Percentiles rank a stretch among this genome's conserved stretches.
phyloP scores from a whole-genome alignment of 441 rosid genomes.

The Oxalis stricta region DNA sequence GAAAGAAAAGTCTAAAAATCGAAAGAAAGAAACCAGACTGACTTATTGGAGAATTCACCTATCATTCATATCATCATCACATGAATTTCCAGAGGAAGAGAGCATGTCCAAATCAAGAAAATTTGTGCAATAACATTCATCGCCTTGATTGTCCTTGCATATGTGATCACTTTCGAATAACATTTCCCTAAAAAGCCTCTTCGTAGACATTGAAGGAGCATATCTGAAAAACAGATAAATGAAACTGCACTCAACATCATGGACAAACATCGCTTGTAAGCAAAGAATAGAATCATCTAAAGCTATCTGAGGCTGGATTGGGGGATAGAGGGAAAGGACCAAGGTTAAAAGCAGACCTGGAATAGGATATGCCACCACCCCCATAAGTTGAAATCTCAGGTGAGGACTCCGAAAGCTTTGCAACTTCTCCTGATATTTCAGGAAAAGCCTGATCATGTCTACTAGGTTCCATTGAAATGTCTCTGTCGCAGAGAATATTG shows the following conservation, averaged over 20 bases:
- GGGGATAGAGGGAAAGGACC: too few relatives aligned
- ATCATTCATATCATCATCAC: constrained; percentile 64
- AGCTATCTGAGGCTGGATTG: too few relatives aligned
- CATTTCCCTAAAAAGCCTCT: constrained; percentile 28
- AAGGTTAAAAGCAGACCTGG: constrained; percentile 36
- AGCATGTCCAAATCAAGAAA: constrained; percentile 79
- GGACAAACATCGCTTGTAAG: background rate
- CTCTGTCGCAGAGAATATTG: constrained; percentile 42
- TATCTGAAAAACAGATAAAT: constrained; percentile 26
- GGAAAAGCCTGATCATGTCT: constrained; percentile 21
- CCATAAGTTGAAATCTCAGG: constrained; percentile 54
- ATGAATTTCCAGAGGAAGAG: constrained; percentile 92
- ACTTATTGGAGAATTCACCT: constrained; percentile 41
- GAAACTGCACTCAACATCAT: background rate
- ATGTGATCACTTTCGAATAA: constrained; percentile 37
- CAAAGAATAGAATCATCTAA: background rate
- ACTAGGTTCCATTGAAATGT: constrained; percentile 20
- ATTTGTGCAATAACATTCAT: constrained; percentile 55
- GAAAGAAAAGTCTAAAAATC: too few relatives aligned
- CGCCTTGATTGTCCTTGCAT: constrained; percentile 42
- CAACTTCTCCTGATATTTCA: constrained; percentile 23
- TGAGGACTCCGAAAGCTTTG: constrained; percentile 51
- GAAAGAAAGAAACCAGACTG: background rate
- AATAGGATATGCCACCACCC: constrained; percentile 27
- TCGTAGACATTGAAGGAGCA: constrained; percentile 22